Evolutionary conservation across 306 rosid species (phyloP).

Genomic region (Vigna reflexopilosa): DNA sequence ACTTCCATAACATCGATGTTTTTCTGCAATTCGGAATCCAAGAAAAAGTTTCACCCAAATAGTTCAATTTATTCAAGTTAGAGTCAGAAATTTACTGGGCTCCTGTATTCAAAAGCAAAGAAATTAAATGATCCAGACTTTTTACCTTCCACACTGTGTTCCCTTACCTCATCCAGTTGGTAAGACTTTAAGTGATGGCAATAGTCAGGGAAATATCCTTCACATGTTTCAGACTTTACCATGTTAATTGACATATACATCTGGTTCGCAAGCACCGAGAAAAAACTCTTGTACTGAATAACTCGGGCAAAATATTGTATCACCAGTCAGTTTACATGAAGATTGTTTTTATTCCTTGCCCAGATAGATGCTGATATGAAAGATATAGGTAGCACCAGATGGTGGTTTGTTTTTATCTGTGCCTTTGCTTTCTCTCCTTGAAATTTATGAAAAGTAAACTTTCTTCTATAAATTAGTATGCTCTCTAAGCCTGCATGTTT

Average conservation of each 20-base stretch:
- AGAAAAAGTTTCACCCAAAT: slow-evolving; percentile 25
- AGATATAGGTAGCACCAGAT: slow-evolving; percentile 36
- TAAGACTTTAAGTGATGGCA: slow-evolving; percentile 25
- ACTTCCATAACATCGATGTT: slow-evolving; percentile 13
- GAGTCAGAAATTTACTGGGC: slow-evolving; percentile 10
- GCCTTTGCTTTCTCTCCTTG: slow-evolving; percentile 23
- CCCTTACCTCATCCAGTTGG: slow-evolving; percentile 27
- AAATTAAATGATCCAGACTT: not conserved
- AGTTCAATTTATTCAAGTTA: not conserved
- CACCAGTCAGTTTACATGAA: slow-evolving; percentile 2
- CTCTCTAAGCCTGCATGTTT: slow-evolving; percentile 14
- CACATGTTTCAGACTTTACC: not conserved
- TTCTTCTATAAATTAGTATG: slow-evolving; percentile 7
- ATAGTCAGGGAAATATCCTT: slow-evolving; percentile 4
- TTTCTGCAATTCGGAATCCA: slow-evolving; percentile 34
- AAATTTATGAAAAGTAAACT: slow-evolving; percentile 37
- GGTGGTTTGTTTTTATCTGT: slow-evolving; percentile 9
- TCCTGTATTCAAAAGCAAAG: slow-evolving; percentile 1
- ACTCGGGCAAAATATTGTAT: not conserved
- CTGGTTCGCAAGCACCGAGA: slow-evolving; percentile 25
- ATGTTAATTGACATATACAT: slow-evolving; percentile 19
- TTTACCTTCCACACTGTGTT: slow-evolving; percentile 15
- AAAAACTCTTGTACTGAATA: not conserved
- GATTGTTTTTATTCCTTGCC: slow-evolving; percentile 8
- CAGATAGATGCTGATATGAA: slow-evolving; percentile 17